A percentile compares a stretch with the other conserved stretches of the same genome.
Evolutionary conservation across 805 yeast genomes (phyloP).

Genomic region (Sugiyamaella qingdaonensis): DNA sequence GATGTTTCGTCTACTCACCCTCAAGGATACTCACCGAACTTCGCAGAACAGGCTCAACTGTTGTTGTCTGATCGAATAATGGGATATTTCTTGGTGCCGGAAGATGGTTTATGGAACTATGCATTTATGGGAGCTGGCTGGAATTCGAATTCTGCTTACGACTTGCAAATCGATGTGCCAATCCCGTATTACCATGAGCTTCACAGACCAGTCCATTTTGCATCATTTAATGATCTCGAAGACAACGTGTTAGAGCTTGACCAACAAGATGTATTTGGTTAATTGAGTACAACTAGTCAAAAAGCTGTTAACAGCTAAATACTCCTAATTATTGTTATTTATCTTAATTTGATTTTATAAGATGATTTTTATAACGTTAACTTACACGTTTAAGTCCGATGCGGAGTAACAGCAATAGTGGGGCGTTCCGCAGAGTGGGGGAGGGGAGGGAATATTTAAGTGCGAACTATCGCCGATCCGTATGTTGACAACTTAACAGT

Average conservation of each 20-base stretch:
- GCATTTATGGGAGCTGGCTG: slow-evolving; percentile 84
- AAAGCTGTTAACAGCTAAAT: not conserved
- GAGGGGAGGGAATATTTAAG: not conserved
- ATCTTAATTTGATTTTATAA: not conserved
- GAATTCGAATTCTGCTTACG: slow-evolving; percentile 56
- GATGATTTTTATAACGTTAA: too few relatives aligned
- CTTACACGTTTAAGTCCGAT: not conserved
- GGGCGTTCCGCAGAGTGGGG: not conserved
- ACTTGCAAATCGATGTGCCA: slow-evolving; percentile 73
- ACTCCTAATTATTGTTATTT: not conserved
- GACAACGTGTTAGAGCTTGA: slow-evolving; percentile 46
- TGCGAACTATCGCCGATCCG: not conserved
- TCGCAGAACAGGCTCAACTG: slow-evolving; percentile 61
- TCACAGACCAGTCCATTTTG: slow-evolving; percentile 87
- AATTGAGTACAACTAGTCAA: not conserved
- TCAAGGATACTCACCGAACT: slow-evolving; percentile 59
- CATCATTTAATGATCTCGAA: slow-evolving; percentile 61
- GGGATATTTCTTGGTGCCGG: slow-evolving; percentile 87
- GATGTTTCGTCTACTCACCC: slow-evolving; percentile 56
- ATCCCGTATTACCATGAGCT: slow-evolving; percentile 74
- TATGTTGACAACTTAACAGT: not conserved
- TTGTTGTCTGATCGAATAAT: slow-evolving; percentile 66
- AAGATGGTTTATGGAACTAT: slow-evolving; percentile 83
- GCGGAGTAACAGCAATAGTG: slow-evolving; percentile 1
- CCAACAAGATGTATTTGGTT: slow-evolving; percentile 60